A percentile compares a stretch with the other conserved stretches of the same genome.
These are phyloP conservation scores for Cyclotella atomus DNA, from an alignment of 108 stramenopile genomes.

Conservation along the genomic window DNA sequence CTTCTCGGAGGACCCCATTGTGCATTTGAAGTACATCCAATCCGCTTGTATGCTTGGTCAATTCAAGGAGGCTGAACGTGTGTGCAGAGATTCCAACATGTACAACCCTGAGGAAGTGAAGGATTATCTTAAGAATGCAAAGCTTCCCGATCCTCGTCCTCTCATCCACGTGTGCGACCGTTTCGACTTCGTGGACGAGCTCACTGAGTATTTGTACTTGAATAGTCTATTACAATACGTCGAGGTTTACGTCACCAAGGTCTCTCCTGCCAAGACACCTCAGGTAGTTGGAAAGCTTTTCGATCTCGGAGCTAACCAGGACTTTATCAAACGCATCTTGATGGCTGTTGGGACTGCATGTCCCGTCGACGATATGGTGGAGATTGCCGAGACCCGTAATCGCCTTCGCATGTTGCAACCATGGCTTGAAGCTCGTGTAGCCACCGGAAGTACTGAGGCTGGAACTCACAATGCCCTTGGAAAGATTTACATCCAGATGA, in stretches of 20 bases:
- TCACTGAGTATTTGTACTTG: slow-evolving; percentile 98
- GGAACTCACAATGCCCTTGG: slow-evolving; percentile 99
- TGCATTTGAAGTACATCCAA: slow-evolving; percentile 99
- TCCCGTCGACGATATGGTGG: slow-evolving; percentile 98
- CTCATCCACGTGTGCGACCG: slow-evolving; percentile 99
- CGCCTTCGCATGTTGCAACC: slow-evolving; percentile 96
- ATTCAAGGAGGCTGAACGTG: slow-evolving; percentile 98
- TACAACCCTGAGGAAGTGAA: slow-evolving; percentile 98
- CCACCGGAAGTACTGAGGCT: slow-evolving; percentile 98
- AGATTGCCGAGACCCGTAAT: slow-evolving; percentile 95
- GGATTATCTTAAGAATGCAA: slow-evolving; percentile 97
- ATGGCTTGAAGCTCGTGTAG: slow-evolving; percentile 99
- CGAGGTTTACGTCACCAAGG: slow-evolving; percentile 99
- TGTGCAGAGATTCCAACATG: slow-evolving; percentile 99
- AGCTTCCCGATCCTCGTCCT: slow-evolving; percentile 98
- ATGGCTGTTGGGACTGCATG: slow-evolving; percentile 98
- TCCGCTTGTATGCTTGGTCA: slow-evolving; percentile 94
- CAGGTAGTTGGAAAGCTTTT: slow-evolving; percentile 99
- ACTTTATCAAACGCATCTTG: slow-evolving; percentile 97
- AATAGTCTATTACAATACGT: slow-evolving; percentile 99
- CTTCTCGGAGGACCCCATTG: slow-evolving; percentile 94
- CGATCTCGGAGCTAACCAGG: slow-evolving; percentile 96
- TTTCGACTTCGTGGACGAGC: slow-evolving; percentile 97
- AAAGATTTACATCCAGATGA: slow-evolving; percentile 99
- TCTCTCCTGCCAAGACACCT: slow-evolving; percentile 97